phyloP scores from a whole-genome alignment of 2,329 filamentous ascomycete genomes.

The Ambrosiella beaveri region DNA sequence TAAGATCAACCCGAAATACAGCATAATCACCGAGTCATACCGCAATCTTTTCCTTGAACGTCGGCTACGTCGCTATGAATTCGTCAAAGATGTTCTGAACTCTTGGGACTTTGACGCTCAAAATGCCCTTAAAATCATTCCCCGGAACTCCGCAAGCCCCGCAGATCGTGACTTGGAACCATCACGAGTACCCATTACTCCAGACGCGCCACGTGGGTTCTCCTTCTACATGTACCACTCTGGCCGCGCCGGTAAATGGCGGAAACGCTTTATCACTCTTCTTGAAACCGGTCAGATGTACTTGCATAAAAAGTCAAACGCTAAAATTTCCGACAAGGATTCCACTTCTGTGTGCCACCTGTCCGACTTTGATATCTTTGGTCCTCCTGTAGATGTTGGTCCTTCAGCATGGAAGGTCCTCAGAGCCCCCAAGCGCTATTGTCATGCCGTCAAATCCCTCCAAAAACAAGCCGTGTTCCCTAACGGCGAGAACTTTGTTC shows the following conservation, averaged over 20 bases:
- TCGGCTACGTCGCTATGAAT: constrained; percentile 70
- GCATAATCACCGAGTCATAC: constrained; percentile 65
- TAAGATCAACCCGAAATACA: constrained; percentile 43
- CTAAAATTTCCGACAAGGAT: constrained; percentile 46
- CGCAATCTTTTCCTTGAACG: constrained; percentile 60
- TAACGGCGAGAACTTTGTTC: constrained; percentile 69
- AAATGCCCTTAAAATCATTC: constrained; percentile 50
- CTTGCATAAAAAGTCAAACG: constrained; percentile 51
- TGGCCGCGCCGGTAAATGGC: constrained; percentile 70
- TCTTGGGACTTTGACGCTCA: constrained; percentile 76
- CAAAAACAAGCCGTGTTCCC: constrained; percentile 74
- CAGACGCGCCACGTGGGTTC: constrained; percentile 46
- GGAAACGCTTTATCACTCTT: constrained; percentile 64
- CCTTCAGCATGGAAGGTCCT: constrained; percentile 38
- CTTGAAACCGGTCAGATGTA: constrained; percentile 54
- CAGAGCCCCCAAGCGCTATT: constrained; percentile 69
- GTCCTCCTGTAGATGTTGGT: constrained; percentile 34
- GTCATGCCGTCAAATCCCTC: constrained; percentile 82
- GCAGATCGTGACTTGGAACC: constrained; percentile 46
- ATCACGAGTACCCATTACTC: constrained; percentile 38
- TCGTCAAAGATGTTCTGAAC: constrained; percentile 72
- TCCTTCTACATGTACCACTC: constrained; percentile 64
- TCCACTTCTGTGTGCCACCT: constrained; percentile 59
- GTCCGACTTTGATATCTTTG: constrained; percentile 85
- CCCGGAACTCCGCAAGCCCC: constrained; percentile 38